These are phyloP conservation scores for Lodderomyces pseudojiufengensis DNA, from an alignment of 1,139 yeast species.

Conservation along the genomic window DNA sequence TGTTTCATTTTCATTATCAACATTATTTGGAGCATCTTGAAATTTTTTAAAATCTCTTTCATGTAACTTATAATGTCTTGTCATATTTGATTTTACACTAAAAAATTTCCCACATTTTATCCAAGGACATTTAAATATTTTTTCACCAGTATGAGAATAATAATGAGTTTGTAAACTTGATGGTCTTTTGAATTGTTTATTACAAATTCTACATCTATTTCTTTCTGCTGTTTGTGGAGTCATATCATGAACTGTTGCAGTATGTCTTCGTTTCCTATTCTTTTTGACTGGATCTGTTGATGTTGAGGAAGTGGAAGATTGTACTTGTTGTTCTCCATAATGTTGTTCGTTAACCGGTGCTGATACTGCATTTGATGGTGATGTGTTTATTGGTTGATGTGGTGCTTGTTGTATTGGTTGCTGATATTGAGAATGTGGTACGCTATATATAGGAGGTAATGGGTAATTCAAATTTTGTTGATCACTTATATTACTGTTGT, in stretches of 20 bases:
- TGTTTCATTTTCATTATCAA: not conserved
- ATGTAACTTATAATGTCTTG: conserved; percentile 72
- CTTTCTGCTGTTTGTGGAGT: conserved; percentile 32
- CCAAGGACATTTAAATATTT: conserved; percentile 69
- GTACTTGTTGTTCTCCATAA: not conserved
- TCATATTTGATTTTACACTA: conserved; percentile 75
- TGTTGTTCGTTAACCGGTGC: conserved; percentile 2
- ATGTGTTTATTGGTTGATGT: not conserved
- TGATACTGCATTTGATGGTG: not conserved
- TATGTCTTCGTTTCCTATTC: conserved; percentile 16
- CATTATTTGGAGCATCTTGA: conserved; percentile 6
- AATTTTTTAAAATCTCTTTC: conserved; percentile 27
- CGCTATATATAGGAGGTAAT: no score
- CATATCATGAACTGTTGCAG: conserved; percentile 25
- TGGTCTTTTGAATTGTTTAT: conserved; percentile 76
- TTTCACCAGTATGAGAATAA: conserved; percentile 85
- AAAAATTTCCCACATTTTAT: conserved; percentile 67
- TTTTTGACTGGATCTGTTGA: conserved; percentile 3
- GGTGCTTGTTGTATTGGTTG: not conserved
- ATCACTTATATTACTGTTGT: no score
- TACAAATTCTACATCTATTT: conserved; percentile 63
- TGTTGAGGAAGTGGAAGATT: conserved; percentile 1
- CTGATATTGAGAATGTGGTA: not conserved
- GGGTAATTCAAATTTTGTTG: no score
- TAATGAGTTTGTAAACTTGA: conserved; percentile 76